Evolutionary conservation across 2,329 filamentous ascomycete genomes (phyloP).

Genomic region (Drechslerella coelobrocha): DNA sequence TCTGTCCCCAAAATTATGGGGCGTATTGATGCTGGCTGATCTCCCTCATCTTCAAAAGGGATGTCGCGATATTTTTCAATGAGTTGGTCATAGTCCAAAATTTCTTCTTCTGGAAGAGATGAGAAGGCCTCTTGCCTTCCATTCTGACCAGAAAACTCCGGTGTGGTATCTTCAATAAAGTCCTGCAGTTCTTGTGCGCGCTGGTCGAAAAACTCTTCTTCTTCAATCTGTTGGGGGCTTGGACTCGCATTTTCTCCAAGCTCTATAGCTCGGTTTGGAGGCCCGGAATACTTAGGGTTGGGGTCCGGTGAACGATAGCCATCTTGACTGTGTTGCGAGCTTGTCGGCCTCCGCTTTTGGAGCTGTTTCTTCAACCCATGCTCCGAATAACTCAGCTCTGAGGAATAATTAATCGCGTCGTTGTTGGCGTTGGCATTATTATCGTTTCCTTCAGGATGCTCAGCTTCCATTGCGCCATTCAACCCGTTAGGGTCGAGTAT

Average conservation of each 20-base stretch:
- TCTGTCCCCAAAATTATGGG: slow-evolving; percentile 9
- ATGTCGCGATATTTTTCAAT: slow-evolving; percentile 11
- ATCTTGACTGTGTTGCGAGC: background rate
- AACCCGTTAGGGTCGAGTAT: background rate
- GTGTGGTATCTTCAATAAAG: background rate
- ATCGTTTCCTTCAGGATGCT: background rate
- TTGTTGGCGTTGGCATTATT: background rate
- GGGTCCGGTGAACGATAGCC: background rate
- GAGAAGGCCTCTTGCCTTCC: background rate
- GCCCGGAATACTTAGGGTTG: background rate
- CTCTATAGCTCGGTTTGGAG: background rate
- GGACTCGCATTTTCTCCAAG: background rate
- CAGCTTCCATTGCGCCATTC: background rate
- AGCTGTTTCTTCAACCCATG: background rate
- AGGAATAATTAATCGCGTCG: background rate
- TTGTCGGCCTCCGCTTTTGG: background rate
- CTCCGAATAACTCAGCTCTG: background rate
- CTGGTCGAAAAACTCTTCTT: background rate
- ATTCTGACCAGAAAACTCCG: background rate
- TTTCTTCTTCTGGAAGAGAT: background rate
- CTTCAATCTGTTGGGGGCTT: too few relatives aligned
- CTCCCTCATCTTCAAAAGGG: slow-evolving; percentile 13
- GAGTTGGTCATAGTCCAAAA: background rate
- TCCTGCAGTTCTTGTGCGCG: background rate
- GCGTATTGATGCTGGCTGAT: background rate